Base-by-base conservation (phyloP, 805 yeast genomes). In the Tetrapisispora namnaoensis region DNA sequence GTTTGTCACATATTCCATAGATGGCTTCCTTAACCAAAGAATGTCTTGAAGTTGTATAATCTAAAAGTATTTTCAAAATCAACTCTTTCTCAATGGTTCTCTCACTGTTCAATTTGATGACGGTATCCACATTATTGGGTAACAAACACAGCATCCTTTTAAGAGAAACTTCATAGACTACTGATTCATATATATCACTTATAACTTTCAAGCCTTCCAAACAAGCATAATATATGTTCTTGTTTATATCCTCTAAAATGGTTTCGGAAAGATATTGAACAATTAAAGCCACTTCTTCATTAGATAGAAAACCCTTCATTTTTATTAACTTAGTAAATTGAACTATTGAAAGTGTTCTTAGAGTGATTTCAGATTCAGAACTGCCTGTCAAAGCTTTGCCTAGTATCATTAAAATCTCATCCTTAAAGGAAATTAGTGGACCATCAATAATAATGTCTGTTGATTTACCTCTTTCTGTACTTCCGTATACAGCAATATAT, bases 361-460 rank as follows among this genome's bases (percentile, higher is more conserved):
- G 70, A 1, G 89, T 78, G 11, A 80, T 81, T 57, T 86, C 96
- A 30, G 78, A 67, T 34, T 73, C 74, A 0, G 95, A 79, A 0
- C 86, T 74, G 0, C 83, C 75, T 60, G 83, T 77, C 44, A 90
- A 70, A 5, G 86, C 74, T 58, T 78, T 82, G n/a, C 89, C 80
- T 54, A 87, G 63, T 40, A 83, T 69, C 47, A 81, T 77, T 30
- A 89, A 66, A 16, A 90, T 69, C 37, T 80, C 80, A 57, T 89
- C 95, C 52, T 84, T 81, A 61, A 68, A 76, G 8, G 61, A 55
- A 16, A 64, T 55, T 46, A 86, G 62, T 9, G 71, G 65, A 51
- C 73, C 75, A 6, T 55, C 53, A 10, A 59, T 46, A 2, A 53
- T 32, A 42, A 42, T 35, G 6, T 18, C 42, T 7, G 43, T 27